Evolutionary conservation across 352 stramenopile species (phyloP).

Genomic region (Phytophthora pluvialis): DNA sequence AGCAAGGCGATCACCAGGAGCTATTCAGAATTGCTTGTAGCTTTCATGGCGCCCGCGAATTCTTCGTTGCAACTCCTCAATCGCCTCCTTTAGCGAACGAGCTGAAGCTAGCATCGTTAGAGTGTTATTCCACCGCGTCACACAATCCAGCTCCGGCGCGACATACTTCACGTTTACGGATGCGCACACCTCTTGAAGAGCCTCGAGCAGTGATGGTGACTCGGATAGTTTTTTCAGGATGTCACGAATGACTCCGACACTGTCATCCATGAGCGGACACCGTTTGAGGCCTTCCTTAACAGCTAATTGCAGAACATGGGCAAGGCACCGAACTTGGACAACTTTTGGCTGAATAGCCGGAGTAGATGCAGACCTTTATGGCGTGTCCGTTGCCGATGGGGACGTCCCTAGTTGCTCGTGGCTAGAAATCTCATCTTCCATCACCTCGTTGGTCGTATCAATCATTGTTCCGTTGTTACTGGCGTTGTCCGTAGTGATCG

Average conservation of each 20-base stretch:
- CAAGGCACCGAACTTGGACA: background rate
- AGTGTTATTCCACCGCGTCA: background rate
- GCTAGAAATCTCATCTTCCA: background rate
- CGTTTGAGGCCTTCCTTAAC: constrained; percentile 12
- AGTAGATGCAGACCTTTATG: background rate
- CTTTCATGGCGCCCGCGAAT: constrained; percentile 13
- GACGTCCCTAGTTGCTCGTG: background rate
- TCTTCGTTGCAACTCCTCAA: background rate
- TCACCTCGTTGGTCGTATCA: background rate
- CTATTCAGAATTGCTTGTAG: constrained; percentile 15
- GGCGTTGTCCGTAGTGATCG: constrained; percentile 10
- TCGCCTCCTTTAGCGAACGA: background rate
- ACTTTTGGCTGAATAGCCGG: background rate
- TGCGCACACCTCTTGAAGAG: background rate
- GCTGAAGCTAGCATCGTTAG: background rate
- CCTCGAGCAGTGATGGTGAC: constrained; percentile 3
- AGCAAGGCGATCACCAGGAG: background rate
- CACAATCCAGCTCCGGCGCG: background rate
- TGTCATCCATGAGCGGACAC: constrained; percentile 2
- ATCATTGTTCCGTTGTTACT: constrained; percentile 9
- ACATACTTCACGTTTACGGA: background rate
- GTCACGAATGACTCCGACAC: constrained; percentile 1
- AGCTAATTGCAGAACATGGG: constrained; percentile 15
- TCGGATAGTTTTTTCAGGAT: constrained; percentile 14
- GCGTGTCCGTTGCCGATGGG: background rate